phyloP scores from a whole-genome alignment of 768 basidiomycete species.

The Suillus tomentosus region DNA sequence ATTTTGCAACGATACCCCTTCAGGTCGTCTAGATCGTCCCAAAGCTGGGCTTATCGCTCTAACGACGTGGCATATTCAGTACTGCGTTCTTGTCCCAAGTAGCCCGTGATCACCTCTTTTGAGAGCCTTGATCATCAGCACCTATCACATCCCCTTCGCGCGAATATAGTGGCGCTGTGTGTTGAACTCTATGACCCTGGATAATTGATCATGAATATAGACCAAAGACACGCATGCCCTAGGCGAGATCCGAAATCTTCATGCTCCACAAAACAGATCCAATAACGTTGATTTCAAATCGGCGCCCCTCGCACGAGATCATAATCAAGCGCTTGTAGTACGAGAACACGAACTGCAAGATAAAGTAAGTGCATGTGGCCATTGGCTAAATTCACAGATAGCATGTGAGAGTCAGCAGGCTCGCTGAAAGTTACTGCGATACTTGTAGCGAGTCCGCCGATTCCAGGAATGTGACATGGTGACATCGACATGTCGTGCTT shows the following conservation, averaged over 20 bases:
- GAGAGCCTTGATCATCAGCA: background rate
- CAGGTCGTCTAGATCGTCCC: background rate
- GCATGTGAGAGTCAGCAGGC: slow-evolving; percentile 1
- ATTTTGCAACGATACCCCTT: slow-evolving; percentile 1
- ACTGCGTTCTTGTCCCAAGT: background rate
- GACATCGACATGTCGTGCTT: slow-evolving; percentile 1
- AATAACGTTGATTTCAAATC: background rate
- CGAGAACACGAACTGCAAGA: background rate
- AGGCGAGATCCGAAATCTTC: slow-evolving; percentile 2
- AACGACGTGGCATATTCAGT: slow-evolving; percentile 3
- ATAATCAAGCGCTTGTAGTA: slow-evolving; percentile 2
- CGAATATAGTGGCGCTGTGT: background rate
- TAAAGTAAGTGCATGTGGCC: background rate
- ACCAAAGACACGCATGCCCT: background rate
- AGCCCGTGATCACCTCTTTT: background rate
- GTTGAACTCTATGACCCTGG: background rate
- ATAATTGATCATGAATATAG: background rate
- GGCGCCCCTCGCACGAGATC: background rate
- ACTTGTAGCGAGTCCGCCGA: background rate
- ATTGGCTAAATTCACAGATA: background rate
- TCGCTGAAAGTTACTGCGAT: background rate
- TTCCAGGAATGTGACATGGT: background rate
- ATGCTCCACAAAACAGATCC: background rate
- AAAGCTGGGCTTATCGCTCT: background rate
- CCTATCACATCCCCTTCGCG: background rate